Evolutionary conservation across 2,329 filamentous ascomycete genomes (phyloP).

Genomic region (Epichloe glyceriae): DNA sequence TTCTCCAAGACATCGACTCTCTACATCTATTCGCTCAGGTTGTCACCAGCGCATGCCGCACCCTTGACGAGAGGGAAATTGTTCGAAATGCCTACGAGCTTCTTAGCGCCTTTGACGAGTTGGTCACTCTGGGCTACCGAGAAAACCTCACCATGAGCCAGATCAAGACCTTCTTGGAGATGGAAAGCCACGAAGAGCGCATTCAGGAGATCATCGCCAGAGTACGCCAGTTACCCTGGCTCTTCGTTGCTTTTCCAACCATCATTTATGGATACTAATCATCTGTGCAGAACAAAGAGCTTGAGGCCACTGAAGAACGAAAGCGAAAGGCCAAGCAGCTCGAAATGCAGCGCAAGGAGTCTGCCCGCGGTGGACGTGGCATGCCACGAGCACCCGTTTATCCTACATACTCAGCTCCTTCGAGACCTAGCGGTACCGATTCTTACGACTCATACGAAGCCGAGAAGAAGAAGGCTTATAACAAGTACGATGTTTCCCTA

Average conservation of each 20-base stretch:
- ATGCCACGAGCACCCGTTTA: slow-evolving; percentile 69
- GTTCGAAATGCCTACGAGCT: slow-evolving; percentile 90
- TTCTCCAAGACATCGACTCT: slow-evolving; percentile 97
- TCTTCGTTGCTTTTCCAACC: not conserved
- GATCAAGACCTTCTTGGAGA: slow-evolving; percentile 98
- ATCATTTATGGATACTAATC: slow-evolving; percentile 11
- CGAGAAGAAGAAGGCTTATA: slow-evolving; percentile 86
- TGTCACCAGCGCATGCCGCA: slow-evolving; percentile 92
- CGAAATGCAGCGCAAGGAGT: slow-evolving; percentile 96
- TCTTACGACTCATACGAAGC: slow-evolving; percentile 92
- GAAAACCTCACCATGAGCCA: slow-evolving; percentile 94
- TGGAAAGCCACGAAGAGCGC: slow-evolving; percentile 98
- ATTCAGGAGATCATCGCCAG: slow-evolving; percentile 96
- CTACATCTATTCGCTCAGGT: slow-evolving; percentile 97
- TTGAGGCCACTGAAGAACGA: slow-evolving; percentile 94
- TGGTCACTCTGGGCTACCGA: slow-evolving; percentile 88
- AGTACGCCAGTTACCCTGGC: slow-evolving; percentile 32
- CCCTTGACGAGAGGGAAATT: slow-evolving; percentile 89
- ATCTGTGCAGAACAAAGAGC: slow-evolving; percentile 72
- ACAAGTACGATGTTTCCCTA: slow-evolving; percentile 45
- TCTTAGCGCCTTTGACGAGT: slow-evolving; percentile 90
- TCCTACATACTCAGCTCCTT: slow-evolving; percentile 75
- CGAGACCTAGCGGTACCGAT: slow-evolving; percentile 60
- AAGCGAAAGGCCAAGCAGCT: slow-evolving; percentile 98
- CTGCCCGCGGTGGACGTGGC: slow-evolving; percentile 60